Base-by-base conservation (phyloP, 371 early-diverging fungal genomes). In the Mucor circinelloides region DNA sequence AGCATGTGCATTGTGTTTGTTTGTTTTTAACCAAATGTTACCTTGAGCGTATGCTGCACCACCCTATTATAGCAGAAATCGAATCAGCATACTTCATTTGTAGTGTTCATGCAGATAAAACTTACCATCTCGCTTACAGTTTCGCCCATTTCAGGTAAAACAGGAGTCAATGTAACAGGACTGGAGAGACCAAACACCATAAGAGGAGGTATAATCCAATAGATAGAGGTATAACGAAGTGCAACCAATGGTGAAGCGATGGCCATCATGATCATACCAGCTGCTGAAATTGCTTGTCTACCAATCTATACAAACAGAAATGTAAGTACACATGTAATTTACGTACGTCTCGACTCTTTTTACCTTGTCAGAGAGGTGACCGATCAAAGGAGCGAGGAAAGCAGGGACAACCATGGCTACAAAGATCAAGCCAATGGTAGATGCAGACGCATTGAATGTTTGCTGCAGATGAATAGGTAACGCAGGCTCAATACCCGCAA, bases 321-420 rank as follows among this genome's bases (percentile, higher is more conserved):
- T 40, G 3, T 25, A 23, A 19, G 44, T 19, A 17, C 19, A 19
- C 19, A 3, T 60, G 34, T 28, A n/a, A 46, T 31, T 34, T 4
- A 28, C 8, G 30, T 62, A 21, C 12, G 5, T 15, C 13, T 27
- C 28, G 21, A 15, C 9, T 55, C 1, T 10, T 31, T 46, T 54
- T 77, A 77, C 81, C 60, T 76, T 75, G 67, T 90, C 91, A 9
- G 87, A 87, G 10, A 85, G 36, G 59, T 76, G 82, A 15, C 92
- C 92, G 63, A 89, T 85, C 0, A 77, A 27, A 3, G 90, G 87
- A 2, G 90, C 80, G 58, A 84, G 70, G 59, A 90, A 77, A 6
- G 87, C 75, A 21, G 91, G 93, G 34, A 90, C 67, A 5, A 90
- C 87, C 76, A 91, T 83, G 1, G 90, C 81, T 2, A 86, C 79